phyloP scores from a whole-genome alignment of 2,329 filamentous ascomycete species.

The Seiridium cupressi region DNA sequence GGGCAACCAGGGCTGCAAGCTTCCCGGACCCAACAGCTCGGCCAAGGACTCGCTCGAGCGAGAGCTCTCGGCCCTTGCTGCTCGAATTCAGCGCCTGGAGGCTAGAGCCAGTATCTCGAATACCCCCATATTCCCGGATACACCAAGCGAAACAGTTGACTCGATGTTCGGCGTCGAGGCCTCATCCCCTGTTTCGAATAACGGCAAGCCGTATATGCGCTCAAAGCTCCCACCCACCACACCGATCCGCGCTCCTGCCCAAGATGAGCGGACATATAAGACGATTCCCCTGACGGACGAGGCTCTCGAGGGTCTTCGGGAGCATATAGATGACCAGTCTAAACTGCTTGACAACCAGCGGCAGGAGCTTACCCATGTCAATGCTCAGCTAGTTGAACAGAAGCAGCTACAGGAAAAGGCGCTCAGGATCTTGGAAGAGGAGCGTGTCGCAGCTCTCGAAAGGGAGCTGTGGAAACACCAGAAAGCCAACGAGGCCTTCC shows the following conservation, averaged over 20 bases:
- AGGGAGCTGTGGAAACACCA: slow-evolving; percentile 95
- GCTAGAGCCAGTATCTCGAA: slow-evolving; percentile 65
- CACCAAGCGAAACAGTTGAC: slow-evolving; percentile 72
- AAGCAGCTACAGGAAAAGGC: slow-evolving; percentile 81
- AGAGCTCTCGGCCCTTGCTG: slow-evolving; percentile 76
- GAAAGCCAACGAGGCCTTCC: slow-evolving; percentile 97
- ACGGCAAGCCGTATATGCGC: slow-evolving; percentile 34
- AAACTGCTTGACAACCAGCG: slow-evolving; percentile 87
- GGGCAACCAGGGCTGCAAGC: slow-evolving; percentile 53
- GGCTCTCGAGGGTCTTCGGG: slow-evolving; percentile 80
- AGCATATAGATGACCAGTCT: slow-evolving; percentile 91
- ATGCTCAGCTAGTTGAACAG: slow-evolving; percentile 81
- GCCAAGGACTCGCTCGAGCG: slow-evolving; percentile 79
- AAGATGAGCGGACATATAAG: slow-evolving; percentile 35
- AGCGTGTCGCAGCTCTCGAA: slow-evolving; percentile 86
- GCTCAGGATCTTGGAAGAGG: slow-evolving; percentile 77
- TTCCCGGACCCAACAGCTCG: slow-evolving; percentile 74
- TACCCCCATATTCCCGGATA: slow-evolving; percentile 68
- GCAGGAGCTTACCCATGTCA: slow-evolving; percentile 81
- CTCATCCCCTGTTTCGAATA: slow-evolving; percentile 42
- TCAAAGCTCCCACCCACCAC: slow-evolving; percentile 44
- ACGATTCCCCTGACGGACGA: slow-evolving; percentile 68
- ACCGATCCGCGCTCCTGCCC: slow-evolving; percentile 33
- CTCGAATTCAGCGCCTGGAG: slow-evolving; percentile 80
- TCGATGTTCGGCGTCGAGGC: slow-evolving; percentile 62